phyloP scores from a whole-genome alignment of 768 basidiomycete species.

The Agrocybe praecox region DNA sequence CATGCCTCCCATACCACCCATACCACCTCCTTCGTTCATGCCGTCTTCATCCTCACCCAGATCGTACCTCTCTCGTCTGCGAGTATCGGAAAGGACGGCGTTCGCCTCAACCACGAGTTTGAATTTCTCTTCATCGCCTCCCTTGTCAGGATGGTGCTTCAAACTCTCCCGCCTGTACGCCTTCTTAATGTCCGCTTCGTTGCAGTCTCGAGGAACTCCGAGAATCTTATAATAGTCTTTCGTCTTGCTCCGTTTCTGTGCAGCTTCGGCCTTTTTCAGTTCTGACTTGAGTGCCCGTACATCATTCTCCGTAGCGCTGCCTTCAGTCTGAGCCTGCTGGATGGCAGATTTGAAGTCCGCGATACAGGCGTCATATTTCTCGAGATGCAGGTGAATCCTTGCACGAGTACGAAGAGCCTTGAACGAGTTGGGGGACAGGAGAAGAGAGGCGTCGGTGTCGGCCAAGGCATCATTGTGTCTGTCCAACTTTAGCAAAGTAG shows the following conservation, averaged over 20 bases:
- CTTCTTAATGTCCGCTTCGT: conserved; percentile 82
- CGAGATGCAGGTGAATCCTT: conserved; percentile 72
- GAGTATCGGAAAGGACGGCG: conserved; percentile 78
- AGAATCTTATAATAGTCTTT: conserved; percentile 91
- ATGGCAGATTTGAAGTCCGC: conserved; percentile 82
- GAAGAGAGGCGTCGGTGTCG: conserved; percentile 72
- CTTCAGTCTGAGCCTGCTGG: conserved; percentile 69
- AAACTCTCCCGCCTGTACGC: conserved; percentile 87
- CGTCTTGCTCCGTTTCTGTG: conserved; percentile 84
- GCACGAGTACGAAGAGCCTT: conserved; percentile 89
- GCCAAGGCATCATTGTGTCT: conserved; percentile 66
- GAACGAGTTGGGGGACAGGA: conserved; percentile 66
- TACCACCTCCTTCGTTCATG: conserved; percentile 42
- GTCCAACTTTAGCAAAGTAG: conserved; percentile 76
- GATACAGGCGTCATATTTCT: conserved; percentile 72
- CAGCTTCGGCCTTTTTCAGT: conserved; percentile 80
- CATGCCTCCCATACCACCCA: conserved; percentile 46
- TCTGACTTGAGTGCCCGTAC: conserved; percentile 63
- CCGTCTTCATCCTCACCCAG: conserved; percentile 83
- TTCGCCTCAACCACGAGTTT: conserved; percentile 87
- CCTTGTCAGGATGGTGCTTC: conserved; percentile 89
- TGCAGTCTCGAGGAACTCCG: conserved; percentile 59
- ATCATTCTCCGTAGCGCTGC: conserved; percentile 56
- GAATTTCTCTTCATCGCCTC: conserved; percentile 96
- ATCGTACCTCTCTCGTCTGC: conserved; percentile 75